Percentiles rank a stretch among this genome's conserved stretches.
Evolutionary conservation across 306 rosid species (phyloP).

Genomic region (Dryas alaskensis): DNA sequence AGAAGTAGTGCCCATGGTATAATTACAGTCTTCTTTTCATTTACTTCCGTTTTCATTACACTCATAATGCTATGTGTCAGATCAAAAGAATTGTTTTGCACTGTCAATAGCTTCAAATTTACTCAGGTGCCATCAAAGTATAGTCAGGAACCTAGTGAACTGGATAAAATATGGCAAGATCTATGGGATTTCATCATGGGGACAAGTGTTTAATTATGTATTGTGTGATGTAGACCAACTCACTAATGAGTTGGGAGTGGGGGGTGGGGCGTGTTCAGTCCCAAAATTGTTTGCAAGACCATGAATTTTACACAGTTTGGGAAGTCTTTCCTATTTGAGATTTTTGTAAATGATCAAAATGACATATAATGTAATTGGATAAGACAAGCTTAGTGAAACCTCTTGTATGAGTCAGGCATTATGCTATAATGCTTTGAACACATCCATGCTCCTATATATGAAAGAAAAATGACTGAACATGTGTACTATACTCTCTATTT

Average conservation of each 20-base stretch:
- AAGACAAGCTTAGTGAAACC: not conserved
- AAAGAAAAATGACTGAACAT: slow-evolving; percentile 14
- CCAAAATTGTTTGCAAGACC: not conserved
- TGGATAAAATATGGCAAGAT: not conserved
- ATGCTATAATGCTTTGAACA: slow-evolving; percentile 4
- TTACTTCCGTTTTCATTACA: slow-evolving; percentile 22
- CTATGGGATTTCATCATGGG: not conserved
- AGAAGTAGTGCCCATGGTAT: slow-evolving; percentile 60
- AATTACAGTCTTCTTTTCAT: slow-evolving; percentile 15
- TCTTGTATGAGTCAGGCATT: not conserved
- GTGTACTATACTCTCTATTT: slow-evolving; percentile 18
- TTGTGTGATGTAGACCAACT: not conserved
- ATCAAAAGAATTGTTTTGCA: not conserved
- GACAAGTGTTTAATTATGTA: not conserved
- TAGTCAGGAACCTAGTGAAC: not conserved
- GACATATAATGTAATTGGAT: not conserved
- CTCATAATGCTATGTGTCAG: slow-evolving; percentile 8
- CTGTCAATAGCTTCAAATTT: not conserved
- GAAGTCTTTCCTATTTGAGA: slow-evolving; percentile 1
- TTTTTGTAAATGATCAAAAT: not conserved
- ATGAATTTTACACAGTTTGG: not conserved
- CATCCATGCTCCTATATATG: not conserved
- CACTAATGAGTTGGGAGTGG: not conserved
- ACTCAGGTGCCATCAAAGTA: not conserved
- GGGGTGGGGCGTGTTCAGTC: not conserved